A percentile compares a stretch with the other conserved stretches of the same genome.
Conservation (phyloP, 495 filamentous ascomycete species). For the Penicillium steckii region DNA sequence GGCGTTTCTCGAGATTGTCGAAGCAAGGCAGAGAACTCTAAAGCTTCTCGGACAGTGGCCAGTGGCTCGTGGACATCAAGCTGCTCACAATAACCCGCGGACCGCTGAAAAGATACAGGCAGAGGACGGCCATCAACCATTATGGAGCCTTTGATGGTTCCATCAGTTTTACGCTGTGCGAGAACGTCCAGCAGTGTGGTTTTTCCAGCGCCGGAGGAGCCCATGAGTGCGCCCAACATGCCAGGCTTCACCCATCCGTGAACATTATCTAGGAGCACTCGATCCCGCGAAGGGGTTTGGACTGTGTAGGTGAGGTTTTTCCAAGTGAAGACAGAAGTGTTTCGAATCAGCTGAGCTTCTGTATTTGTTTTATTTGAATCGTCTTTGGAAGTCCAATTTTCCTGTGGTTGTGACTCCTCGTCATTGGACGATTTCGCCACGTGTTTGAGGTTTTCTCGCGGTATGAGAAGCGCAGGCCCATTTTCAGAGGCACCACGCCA, state of each 20-base stretch:
- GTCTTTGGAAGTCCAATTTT: background rate
- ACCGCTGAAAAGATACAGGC: conserved; percentile 83
- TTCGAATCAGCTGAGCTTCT: too few relatives aligned
- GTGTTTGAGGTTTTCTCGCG: conserved; percentile 15
- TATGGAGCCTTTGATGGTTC: conserved; percentile 82
- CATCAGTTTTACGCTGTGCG: conserved; percentile 79
- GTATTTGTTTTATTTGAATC: too few relatives aligned
- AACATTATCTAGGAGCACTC: conserved; percentile 76
- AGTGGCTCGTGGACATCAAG: conserved; percentile 86
- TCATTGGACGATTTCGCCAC: background rate
- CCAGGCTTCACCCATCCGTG: conserved; percentile 92
- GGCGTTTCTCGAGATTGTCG: conserved; percentile 72
- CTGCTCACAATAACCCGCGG: conserved; percentile 91
- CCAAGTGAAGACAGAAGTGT: conserved; percentile 45
- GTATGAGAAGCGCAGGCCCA: conserved; percentile 19
- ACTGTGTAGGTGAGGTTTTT: conserved; percentile 82
- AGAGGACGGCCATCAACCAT: conserved; percentile 73
- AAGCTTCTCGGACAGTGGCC: conserved; percentile 77
- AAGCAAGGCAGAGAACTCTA: conserved; percentile 78
- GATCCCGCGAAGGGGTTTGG: conserved; percentile 72
- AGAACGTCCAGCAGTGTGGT: conserved; percentile 54
- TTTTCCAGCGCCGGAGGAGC: conserved; percentile 62
- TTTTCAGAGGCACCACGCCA: too few relatives aligned
- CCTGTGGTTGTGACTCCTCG: background rate
- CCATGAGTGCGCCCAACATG: conserved; percentile 60